Conservation (phyloP, 495 filamentous ascomycete genomes). For the Barbatosphaeria neglecta region DNA sequence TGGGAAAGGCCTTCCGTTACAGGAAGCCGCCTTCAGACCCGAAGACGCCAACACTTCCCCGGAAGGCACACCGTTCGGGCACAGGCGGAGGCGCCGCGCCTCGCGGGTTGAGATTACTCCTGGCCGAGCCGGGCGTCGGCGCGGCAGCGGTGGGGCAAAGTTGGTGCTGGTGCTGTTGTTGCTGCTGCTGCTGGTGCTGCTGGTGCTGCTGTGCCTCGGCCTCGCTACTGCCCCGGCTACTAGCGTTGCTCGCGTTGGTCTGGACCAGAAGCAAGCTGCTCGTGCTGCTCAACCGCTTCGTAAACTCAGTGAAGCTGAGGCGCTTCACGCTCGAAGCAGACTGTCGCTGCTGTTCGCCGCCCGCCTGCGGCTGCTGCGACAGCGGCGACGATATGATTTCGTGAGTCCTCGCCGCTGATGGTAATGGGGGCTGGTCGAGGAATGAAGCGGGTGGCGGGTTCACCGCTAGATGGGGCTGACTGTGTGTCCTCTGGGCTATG, state of each 20-base stretch:
- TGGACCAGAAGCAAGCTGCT: constrained; percentile 42
- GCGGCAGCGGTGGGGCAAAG: constrained; percentile 11
- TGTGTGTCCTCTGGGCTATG: constrained; percentile 30
- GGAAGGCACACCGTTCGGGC: constrained; percentile 25
- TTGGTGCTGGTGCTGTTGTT: constrained; percentile 11
- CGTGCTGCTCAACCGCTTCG: constrained; percentile 40
- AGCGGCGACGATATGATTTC: constrained; percentile 9
- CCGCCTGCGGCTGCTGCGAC: constrained; percentile 8
- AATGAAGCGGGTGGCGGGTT: constrained; percentile 7
- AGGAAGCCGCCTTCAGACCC: constrained; percentile 30
- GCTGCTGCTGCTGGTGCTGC: constrained; percentile 1
- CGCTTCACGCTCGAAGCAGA: constrained; percentile 35
- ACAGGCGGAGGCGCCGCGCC: background rate
- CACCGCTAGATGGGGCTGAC: constrained; percentile 29
- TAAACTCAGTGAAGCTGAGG: constrained; percentile 43
- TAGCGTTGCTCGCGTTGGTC: constrained; percentile 33
- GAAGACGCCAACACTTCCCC: constrained; percentile 44
- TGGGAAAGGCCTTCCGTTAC: no score
- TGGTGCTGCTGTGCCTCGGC: constrained; percentile 14
- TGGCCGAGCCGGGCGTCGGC: background rate
- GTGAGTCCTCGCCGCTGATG: background rate
- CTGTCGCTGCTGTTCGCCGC: constrained; percentile 25
- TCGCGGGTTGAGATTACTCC: background rate
- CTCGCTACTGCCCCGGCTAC: constrained; percentile 35
- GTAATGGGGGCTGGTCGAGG: background rate